Base-by-base conservation (phyloP, 768 basidiomycete species). In the Hericium rajendrae region DNA sequence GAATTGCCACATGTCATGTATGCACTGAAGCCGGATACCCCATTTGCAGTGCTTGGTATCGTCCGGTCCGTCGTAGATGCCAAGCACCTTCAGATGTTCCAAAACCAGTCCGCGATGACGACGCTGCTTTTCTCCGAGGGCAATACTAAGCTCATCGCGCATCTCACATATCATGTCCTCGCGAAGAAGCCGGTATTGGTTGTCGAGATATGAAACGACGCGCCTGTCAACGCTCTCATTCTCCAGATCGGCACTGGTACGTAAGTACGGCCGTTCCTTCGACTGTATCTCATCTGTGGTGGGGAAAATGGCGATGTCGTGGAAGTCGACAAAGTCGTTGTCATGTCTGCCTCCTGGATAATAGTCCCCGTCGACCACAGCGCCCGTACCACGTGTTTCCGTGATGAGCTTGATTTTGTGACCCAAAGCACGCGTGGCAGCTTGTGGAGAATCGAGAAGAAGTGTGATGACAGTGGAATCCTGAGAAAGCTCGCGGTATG, bases 341-440 rank as follows among this genome's bases (percentile, higher is more conserved):
- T 86, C 84, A 56, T 87, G 86, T 3, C 86, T 74, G 3, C 85
- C 85, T 0, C 86, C 86, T 1, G 85, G 80, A 9, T 69, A 67
- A 18, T 65, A 60, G 1, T 68, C 72, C 3, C 51, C 62, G 12
- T 67, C 63, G 16, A 60, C 52, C 6, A 58, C 51, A 6, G 67
- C 65, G 8, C 62, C 62, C 20, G 57, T 22, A 5, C 62, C 65
- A 26, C 64, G 60, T 10, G 71, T 68, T 38, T 68, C 64, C 37
- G 75, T 38, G 37, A 75, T 67, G 38, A 76, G 68, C 58, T 76
- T 72, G 59, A 81, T 73, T 52, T 74, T 71, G 16, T 71, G 68
- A 0, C 71, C 75, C 20, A 70, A 59, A 1, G 65, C 59, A 26
- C 68, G 68, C 26, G 70, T 57, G 2, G 55, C 69, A 20, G 18